Base-by-base conservation (phyloP, 2,329 filamentous ascomycete genomes). In the Colletotrichum cereale region DNA sequence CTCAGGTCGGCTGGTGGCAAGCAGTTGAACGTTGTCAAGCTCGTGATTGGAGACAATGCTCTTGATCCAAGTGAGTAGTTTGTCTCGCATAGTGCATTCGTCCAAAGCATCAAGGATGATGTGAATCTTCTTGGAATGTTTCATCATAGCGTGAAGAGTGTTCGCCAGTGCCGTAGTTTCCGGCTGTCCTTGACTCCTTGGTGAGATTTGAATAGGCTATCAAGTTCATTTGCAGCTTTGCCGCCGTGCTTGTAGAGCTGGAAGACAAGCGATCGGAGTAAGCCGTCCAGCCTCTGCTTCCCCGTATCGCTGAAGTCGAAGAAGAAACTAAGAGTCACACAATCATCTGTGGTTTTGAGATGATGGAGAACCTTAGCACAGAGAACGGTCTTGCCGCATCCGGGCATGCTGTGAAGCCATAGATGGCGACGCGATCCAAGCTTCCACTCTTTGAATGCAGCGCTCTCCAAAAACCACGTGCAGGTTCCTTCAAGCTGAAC, bases 341-440 rank as follows among this genome's bases (percentile, higher is more conserved):
- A 34, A 11, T 40, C 66, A 2, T 38, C 16, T 0, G 1, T 31
- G 12, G 40, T 21, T 1, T 0, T 2, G 1, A 77, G 68, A 38
- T 76, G 1, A 29, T 76, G 74, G 0, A 77, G 12, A 2, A 78
- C 42, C 0, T 26, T 75, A 0, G 73, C 63, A 42, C 71, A 75
- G 0, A 77, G 61, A 0, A 77, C 66, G 0, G 75, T 77, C 61
- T 78, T 77, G 0, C 75, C 75, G 14, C 67, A 74, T 5, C 75
- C 75, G 11, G 71, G 55, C 5, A 67, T 26, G 0, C 75, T 74
- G 3, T 74, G 29, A 0, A 77, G 73, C 76, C 74, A 77, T 5
- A 76, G 18, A 62, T 76, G 62, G 57, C 42, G 72, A 24, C 72
- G 64, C 42, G 31, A 48, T 14, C 75, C 74, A 3, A 40, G 16